These are phyloP conservation scores for Ricinus communis DNA, from an alignment of 345 rosid genomes.

Conservation along the genomic window DNA sequence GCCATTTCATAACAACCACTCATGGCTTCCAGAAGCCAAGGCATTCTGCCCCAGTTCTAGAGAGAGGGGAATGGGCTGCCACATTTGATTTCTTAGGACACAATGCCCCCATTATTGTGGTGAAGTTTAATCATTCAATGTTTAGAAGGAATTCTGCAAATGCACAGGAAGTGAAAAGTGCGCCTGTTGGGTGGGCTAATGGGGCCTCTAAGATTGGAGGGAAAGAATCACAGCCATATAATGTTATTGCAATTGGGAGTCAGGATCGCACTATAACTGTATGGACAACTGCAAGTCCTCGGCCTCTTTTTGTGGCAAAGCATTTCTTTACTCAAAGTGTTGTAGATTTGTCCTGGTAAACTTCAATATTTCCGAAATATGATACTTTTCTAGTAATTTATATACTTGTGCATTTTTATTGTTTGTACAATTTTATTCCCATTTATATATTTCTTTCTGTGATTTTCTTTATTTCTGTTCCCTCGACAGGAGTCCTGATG, in stretches of 20 bases:
- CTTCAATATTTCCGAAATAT: slow-evolving; percentile 9
- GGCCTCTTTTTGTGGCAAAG: slow-evolving; percentile 97
- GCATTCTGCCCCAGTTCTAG: slow-evolving; percentile 99
- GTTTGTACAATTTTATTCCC: background rate
- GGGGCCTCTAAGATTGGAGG: slow-evolving; percentile 78
- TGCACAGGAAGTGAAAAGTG: slow-evolving; percentile 55
- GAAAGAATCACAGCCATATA: slow-evolving; percentile 82
- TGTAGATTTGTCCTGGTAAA: slow-evolving; percentile 96
- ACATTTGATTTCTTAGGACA: slow-evolving; percentile 97
- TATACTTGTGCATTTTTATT: background rate
- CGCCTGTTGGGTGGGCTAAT: slow-evolving; percentile 78
- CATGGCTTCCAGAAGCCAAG: slow-evolving; percentile 99
- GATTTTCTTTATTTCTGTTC: slow-evolving; percentile 9
- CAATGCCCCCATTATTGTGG: slow-evolving; percentile 94
- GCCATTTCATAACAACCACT: slow-evolving; percentile 95
- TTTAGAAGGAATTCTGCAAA: slow-evolving; percentile 53
- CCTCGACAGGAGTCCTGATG: slow-evolving; percentile 89
- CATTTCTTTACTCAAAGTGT: slow-evolving; percentile 98
- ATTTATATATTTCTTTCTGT: slow-evolving; percentile 1
- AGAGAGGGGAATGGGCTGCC: slow-evolving; percentile 99
- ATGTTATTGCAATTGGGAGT: slow-evolving; percentile 97
- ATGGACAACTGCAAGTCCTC: slow-evolving; percentile 97
- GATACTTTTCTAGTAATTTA: slow-evolving; percentile 8
- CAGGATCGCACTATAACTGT: slow-evolving; percentile 99
- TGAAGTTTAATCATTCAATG: slow-evolving; percentile 96